Evolutionary conservation across 345 rosid species (phyloP), one percentile per base, ranked within the genome.

Genomic region (Euphorbia lathyris): DNA sequence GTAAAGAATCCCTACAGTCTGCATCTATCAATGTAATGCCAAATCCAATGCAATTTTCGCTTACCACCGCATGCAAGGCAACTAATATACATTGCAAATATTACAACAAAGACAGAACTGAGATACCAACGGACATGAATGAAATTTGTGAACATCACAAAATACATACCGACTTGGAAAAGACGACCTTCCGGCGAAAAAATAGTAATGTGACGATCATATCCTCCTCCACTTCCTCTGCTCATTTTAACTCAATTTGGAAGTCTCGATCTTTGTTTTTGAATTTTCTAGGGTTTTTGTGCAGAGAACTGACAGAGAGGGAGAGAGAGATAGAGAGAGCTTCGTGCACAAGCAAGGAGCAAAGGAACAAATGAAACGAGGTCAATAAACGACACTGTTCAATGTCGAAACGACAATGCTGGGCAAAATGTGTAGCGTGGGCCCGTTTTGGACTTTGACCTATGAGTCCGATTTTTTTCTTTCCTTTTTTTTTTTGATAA

Each of bases 181-280:
- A 88, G 97, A 68, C 94, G 97, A 60, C 97, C 92, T 72, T 90
- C 94, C 7, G 94, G 97, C 0, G 97, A 90, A 83, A 90, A 90
- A 73, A 90, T 88, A 16, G 94, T 88, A 73, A 90, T 90, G 74
- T 88, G 97, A 10, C 97, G 90, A 87, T 90, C 97, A 78, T 90
- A 90, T 10, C 94, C 97, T 4, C 82, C 90, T 70, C 97, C 92
- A 45, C 94, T 90, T 82, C 97, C 94, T 83, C 94, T 81, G 58
- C 97, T 90, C 97, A 90, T 90, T 63, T 58, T 86, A 32, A 9
- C 22, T 50, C 38, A 45, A 12, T 40, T 63, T 40, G 17, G 8
- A 9, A 20, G 7, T 40, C 32, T 14, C 20, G 34, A 16, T 40
- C 20, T 61, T 34, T n/a, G 1, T 1, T 17, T 16, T n/a, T 9